Base-by-base conservation (phyloP, 208 protist species). In the Crithidia fasciculata region DNA sequence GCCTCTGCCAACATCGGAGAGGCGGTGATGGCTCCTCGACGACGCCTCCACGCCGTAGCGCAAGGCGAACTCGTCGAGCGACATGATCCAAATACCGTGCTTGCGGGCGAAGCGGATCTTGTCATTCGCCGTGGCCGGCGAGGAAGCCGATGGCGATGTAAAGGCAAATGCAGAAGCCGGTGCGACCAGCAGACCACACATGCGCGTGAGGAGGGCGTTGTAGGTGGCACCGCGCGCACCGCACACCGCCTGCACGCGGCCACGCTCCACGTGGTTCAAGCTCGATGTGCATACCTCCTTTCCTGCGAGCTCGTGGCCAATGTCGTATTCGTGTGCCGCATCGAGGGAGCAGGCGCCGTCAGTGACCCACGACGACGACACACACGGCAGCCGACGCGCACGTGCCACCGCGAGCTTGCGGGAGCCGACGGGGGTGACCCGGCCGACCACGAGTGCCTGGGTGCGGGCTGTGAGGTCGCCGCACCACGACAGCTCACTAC, bases 351-450 rank as follows among this genome's bases (percentile, higher is more conserved):
- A 90, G 52, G 49, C 59, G 19, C 85, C 85, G 8, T 83, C 58
- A 41, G 72, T 74, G 5, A 87, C 83, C 88, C 88, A 92, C 9
- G 74, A 49, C 19, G 79, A 54, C 2, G 74, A 75, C 45, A 92
- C 88, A 44, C 88, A 92, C n/a, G 88, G 88, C 55, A 92, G 81
- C n/a, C 80, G 73, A 7, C 68, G 71, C 50, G 74, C 53, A 10
- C 78, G 79, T 13, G 88, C 88, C 40, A 82, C 72, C 28, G 59
- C 60, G 58, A 82, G 87, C 71, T 92, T 92, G n/a, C 67, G 59
- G 15, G 74, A 72, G 16, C 56, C 59, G 5, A 54, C 40, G 7
- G 81, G 79, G 13, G 69, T 62, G 40, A 41, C 45, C 58, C 55
- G 69, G 67, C 69, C 79, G 9, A 86, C 77, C n/a, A 92, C 73